Percentiles rank a stretch among this genome's conserved stretches.
Evolutionary conservation across 768 basidiomycete species (phyloP).

Genomic region (Saitozyma sp.): DNA sequence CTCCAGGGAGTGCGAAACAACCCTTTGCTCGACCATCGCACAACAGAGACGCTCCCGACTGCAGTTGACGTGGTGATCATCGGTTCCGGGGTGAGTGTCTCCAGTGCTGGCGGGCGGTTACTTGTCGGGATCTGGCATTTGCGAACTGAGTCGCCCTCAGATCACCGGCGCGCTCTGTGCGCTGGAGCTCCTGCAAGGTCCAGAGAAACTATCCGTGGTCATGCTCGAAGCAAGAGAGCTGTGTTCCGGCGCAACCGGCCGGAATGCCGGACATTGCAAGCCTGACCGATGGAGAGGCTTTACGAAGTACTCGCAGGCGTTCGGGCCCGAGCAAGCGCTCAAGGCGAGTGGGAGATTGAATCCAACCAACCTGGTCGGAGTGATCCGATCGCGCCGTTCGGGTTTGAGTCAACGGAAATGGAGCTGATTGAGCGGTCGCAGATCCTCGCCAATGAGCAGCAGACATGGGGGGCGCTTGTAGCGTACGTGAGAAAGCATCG

Average conservation of each 20-base stretch:
- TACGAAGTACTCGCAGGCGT: slow-evolving; percentile 19
- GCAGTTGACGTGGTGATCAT: slow-evolving; percentile 17
- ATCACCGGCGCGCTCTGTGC: slow-evolving; percentile 12
- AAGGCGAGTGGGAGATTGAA: slow-evolving; percentile 9
- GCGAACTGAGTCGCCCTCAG: slow-evolving; percentile 5
- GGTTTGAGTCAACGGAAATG: background rate
- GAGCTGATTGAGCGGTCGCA: slow-evolving; percentile 1
- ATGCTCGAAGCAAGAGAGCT: slow-evolving; percentile 15
- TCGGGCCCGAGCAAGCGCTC: slow-evolving; percentile 24
- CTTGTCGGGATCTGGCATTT: background rate
- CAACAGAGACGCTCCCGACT: slow-evolving; percentile 5
- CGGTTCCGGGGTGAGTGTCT: slow-evolving; percentile 13
- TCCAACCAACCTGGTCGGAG: background rate
- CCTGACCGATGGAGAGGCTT: slow-evolving; percentile 29
- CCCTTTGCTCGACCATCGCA: slow-evolving; percentile 13
- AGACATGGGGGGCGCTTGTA: slow-evolving; percentile 29
- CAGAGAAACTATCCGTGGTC: slow-evolving; percentile 1
- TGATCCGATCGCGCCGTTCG: background rate
- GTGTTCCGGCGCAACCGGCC: slow-evolving; percentile 18
- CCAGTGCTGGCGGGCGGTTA: background rate
- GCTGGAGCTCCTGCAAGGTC: slow-evolving; percentile 5
- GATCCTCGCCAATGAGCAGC: slow-evolving; percentile 30
- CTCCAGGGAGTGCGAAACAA: slow-evolving; percentile 10
- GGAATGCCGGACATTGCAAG: slow-evolving; percentile 28
- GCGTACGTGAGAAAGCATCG: slow-evolving; percentile 25